These are phyloP conservation scores for Fermentozyma sake DNA, from an alignment of 1,139 yeast species.

Conservation along the genomic window DNA sequence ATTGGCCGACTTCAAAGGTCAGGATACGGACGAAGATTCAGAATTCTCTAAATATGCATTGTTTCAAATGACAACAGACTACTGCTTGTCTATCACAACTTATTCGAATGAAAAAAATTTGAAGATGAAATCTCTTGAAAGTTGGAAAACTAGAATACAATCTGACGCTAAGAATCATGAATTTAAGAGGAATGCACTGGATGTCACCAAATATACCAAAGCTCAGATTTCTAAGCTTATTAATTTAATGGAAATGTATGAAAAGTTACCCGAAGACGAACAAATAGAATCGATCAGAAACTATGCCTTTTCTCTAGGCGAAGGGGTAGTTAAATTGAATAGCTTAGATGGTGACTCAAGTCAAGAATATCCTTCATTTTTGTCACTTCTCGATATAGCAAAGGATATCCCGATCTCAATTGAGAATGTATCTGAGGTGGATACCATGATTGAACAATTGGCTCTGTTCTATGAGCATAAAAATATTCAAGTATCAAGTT, in stretches of 20 bases:
- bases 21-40: slow-evolving; percentile 4
- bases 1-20: slow-evolving; percentile 2
- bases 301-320: slow-evolving; percentile 29
- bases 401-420: slow-evolving; percentile 20
- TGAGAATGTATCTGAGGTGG: slow-evolving; percentile 38
- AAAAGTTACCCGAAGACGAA: slow-evolving; percentile 1
- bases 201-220: neutral
- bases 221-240: neutral
- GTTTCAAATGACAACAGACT: slow-evolving; percentile 16
- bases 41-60: slow-evolving; percentile 11
- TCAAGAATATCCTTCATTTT: slow-evolving; percentile 8
- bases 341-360: slow-evolving; percentile 4
- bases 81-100: slow-evolving; percentile 9
- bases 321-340: slow-evolving; percentile 14
- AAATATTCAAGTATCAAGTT: slow-evolving; percentile 15
- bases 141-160: too few relatives aligned
- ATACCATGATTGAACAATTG: slow-evolving; percentile 49
- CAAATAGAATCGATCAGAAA: slow-evolving; percentile 21
- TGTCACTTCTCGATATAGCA: slow-evolving; percentile 24
- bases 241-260: neutral
- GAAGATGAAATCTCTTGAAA: too few relatives aligned
- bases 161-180: too few relatives aligned
- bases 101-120: too few relatives aligned
- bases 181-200: too few relatives aligned
- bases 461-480: slow-evolving; percentile 28